Evolutionary conservation across 306 rosid genomes (phyloP).

Genomic region (Malus orientalis): DNA sequence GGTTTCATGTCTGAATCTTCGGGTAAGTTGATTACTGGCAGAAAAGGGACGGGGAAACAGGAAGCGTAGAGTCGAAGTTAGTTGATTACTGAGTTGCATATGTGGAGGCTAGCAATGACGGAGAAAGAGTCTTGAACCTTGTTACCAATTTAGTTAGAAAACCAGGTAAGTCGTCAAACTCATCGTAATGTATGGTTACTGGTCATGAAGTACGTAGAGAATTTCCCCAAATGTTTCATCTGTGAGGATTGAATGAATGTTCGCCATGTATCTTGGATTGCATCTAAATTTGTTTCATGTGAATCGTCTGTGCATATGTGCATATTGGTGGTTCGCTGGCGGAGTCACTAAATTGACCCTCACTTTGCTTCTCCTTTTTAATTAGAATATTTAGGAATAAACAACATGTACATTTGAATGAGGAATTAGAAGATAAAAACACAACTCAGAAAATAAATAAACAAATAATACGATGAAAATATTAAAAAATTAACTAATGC

Average conservation of each 20-base stretch:
- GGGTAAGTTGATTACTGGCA: slow-evolving; percentile 2
- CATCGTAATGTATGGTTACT: neutral
- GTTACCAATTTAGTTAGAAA: neutral
- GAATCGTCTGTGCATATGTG: neutral
- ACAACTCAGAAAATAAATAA: neutral
- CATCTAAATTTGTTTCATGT: neutral
- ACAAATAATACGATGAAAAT: neutral
- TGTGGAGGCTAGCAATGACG: neutral
- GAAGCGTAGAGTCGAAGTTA: slow-evolving; percentile 6
- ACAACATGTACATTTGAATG: neutral
- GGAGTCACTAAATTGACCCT: neutral
- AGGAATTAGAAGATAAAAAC: neutral
- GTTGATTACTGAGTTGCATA: neutral
- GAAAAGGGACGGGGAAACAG: slow-evolving; percentile 12
- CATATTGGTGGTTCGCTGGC: neutral
- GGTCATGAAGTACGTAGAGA: neutral
- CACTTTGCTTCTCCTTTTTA: neutral
- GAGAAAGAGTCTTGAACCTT: neutral
- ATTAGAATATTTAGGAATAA: neutral
- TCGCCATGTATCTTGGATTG: neutral
- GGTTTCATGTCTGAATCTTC: neutral
- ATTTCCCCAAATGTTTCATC: neutral
- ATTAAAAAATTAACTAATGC: neutral
- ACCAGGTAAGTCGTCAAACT: neutral
- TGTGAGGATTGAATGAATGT: neutral